These are phyloP conservation scores for Voacanga thouarsii DNA, from an alignment of 257 asterid species.

Conservation along the genomic window DNA sequence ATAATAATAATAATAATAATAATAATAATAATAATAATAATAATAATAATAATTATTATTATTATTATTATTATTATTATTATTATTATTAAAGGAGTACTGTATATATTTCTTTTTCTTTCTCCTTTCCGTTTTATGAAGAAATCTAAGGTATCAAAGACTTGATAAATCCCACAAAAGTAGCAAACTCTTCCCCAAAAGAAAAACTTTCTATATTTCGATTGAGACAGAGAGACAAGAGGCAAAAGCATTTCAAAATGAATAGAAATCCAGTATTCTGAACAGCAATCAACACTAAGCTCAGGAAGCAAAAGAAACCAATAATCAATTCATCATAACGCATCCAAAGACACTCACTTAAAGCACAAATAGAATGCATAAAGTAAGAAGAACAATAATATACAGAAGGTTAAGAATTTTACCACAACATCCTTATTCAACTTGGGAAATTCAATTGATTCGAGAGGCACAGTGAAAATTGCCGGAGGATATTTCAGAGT, in stretches of 20 bases:
- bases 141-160: neutral
- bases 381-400: neutral
- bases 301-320: neutral
- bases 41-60: no score
- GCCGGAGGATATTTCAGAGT: constrained; percentile 50
- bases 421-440: constrained; percentile 10
- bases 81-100: neutral
- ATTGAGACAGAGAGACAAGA: neutral
- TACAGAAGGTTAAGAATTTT: neutral
- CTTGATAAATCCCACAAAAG: neutral
- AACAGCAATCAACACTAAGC: no score
- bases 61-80: no score
- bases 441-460: constrained; percentile 1
- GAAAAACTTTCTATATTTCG: neutral
- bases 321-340: neutral
- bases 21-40: no score
- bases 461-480: constrained; percentile 13
- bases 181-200: neutral
- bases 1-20: no score
- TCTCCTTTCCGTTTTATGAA: neutral
- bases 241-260: neutral
- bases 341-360: neutral
- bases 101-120: no score
- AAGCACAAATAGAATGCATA: neutral
- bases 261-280: no score